phyloP scores from a whole-genome alignment of 2,329 filamentous ascomycete species.

The Monosporascus sp. region DNA sequence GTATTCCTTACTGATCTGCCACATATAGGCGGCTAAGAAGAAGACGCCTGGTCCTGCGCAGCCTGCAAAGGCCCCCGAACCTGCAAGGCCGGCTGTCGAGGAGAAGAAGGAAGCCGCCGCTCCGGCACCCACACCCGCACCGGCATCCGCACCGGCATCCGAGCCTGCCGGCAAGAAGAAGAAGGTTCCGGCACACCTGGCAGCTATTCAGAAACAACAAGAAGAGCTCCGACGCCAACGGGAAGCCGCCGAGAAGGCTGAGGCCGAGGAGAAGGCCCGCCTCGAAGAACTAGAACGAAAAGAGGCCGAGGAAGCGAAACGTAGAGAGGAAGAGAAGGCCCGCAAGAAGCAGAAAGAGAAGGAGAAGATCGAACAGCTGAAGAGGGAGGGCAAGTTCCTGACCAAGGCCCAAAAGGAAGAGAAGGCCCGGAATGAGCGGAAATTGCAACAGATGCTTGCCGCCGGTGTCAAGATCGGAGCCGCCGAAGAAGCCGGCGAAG shows the following conservation, averaged over 20 bases:
- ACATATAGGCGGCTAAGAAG: conserved; percentile 71
- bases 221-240: conserved; percentile 64
- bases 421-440: conserved; percentile 71
- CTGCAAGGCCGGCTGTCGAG: conserved; percentile 44
- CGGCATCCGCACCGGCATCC: conserved; percentile 34
- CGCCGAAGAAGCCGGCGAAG: conserved; percentile 43
- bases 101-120: conserved; percentile 44
- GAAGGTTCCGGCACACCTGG: conserved; percentile 75
- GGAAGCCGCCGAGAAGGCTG: conserved; percentile 55
- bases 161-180: conserved; percentile 68
- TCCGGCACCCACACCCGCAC: conserved; percentile 26
- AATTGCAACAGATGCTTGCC: conserved; percentile 79
- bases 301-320: conserved; percentile 63
- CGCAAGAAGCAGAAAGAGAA: conserved; percentile 82
- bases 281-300: conserved; percentile 61
- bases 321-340: conserved; percentile 66
- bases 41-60: conserved; percentile 53
- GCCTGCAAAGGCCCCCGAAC: conserved; percentile 51
- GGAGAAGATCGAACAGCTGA: conserved; percentile 79
- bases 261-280: conserved; percentile 59
- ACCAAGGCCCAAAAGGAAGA: conserved; percentile 83
- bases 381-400: conserved; percentile 81
- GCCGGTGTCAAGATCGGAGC: conserved; percentile 69
- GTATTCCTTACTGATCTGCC: neutral
- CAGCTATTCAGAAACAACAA: conserved; percentile 74